Base-by-base conservation (phyloP, 2,329 filamentous ascomycete species). In the Blumeria hordei region DNA sequence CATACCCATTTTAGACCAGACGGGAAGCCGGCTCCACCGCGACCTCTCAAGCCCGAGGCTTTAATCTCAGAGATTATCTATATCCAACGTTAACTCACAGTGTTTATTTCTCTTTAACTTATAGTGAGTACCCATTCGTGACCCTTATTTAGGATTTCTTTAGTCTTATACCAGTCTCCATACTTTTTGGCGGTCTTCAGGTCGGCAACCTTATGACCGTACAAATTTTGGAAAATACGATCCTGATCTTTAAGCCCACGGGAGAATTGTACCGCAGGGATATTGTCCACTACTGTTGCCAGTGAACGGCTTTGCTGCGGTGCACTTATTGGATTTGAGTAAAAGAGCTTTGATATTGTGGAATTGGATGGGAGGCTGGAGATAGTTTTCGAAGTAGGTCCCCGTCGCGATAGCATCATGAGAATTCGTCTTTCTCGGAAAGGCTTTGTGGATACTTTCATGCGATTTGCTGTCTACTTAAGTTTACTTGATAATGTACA, bases 151-250 rank as follows among this genome's bases (percentile, higher is more conserved):
- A 98, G 70, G 57, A 98, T 98, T 69, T 98, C 92, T 77, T 98
- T 98, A 55, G 92, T 98, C 77, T 93, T 94, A 74, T 98, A 80
- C 92, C 92, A 98, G 70, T 96, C 92, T 63, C 92, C 92, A 76
- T 94, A 94, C 73, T 94, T 94, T 81, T 87, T 88, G 55, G 92
- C 88, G 67, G 81, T 87, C 74, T 92, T 90, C 63, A 98, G 72
- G 69, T 95, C 88, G 59, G 88, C 77, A 54, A 87, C 88, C 72
- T 86, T 87, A 67, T 92, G 87, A 65, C 87, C 82, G 73, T 98
- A 98, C 57, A 98, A 77, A 72, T 98, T 98, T 74, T 94, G 88
- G 73, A 98, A 98, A 71, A 98, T 98, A 65, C 92, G 82, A 72
- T 98, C 92, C 73, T 96, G 88, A 69, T 98, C 92, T 72, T 80